A percentile compares a stretch with the other conserved stretches of the same genome.
Evolutionary conservation across 768 basidiomycete genomes (phyloP).

Genomic region (Russula dissimulans): DNA sequence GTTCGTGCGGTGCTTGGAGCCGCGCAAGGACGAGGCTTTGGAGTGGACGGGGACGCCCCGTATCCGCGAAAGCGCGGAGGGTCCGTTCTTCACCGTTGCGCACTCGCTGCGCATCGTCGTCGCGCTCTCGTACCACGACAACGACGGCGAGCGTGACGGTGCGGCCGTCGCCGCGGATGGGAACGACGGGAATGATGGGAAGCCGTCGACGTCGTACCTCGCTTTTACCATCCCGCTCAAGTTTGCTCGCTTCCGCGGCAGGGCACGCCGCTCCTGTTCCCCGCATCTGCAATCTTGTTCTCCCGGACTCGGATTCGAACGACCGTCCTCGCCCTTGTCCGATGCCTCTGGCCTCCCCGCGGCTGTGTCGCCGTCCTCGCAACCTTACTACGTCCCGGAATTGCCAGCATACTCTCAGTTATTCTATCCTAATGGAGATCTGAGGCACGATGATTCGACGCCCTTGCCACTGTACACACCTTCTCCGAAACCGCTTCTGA

Average conservation of each 20-base stretch:
- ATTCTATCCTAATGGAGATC: slow-evolving; percentile 64
- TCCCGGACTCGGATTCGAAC: slow-evolving; percentile 12
- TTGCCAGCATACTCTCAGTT: slow-evolving; percentile 76
- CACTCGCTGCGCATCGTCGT: slow-evolving; percentile 22
- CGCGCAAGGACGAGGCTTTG: background rate
- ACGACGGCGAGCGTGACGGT: background rate
- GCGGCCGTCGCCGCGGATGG: no score
- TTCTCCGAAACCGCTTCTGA: background rate
- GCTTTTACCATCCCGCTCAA: slow-evolving; percentile 40
- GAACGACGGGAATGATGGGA: background rate
- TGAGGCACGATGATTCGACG: slow-evolving; percentile 54
- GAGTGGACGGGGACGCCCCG: slow-evolving; percentile 10
- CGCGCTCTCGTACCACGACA: slow-evolving; percentile 4
- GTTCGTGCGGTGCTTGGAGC: slow-evolving; percentile 28
- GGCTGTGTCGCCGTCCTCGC: background rate
- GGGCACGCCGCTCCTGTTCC: slow-evolving; percentile 16
- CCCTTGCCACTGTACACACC: slow-evolving; percentile 61
- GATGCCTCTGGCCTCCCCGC: background rate
- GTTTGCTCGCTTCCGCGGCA: slow-evolving; percentile 38
- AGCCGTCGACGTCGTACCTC: slow-evolving; percentile 22
- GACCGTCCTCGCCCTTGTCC: no score
- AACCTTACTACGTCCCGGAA: slow-evolving; percentile 23
- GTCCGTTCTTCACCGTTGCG: slow-evolving; percentile 9
- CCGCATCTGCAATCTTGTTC: slow-evolving; percentile 19
- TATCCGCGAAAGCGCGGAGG: slow-evolving; percentile 9